A percentile compares a stretch with the other conserved stretches of the same genome.
Conservation (phyloP, 225 moss, liverwort and hornwort species). For the Marchantia polymorpha region DNA sequence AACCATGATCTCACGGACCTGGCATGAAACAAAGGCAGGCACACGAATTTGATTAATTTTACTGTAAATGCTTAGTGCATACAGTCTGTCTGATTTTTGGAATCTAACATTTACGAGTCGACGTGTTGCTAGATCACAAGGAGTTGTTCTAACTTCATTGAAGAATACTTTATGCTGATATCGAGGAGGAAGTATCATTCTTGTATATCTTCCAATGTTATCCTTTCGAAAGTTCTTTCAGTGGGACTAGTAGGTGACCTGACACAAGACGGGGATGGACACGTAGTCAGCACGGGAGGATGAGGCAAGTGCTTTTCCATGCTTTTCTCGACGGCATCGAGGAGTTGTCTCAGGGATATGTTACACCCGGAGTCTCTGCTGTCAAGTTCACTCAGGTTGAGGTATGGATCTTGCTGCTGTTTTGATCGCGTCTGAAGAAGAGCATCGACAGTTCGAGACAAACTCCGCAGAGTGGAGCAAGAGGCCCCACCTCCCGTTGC, state of each 20-base stretch:
- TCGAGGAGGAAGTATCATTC: not conserved
- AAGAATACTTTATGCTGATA: not conserved
- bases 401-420: not conserved
- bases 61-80: not conserved
- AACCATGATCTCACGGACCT: slow-evolving; percentile 3
- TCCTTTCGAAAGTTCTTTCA: not conserved
- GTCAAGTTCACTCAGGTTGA: not conserved
- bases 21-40: not conserved
- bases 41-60: not conserved
- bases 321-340: slow-evolving; percentile 35
- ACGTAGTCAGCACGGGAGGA: not conserved
- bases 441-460: slow-evolving; percentile 9
- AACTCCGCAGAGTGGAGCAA: slow-evolving; percentile 4
- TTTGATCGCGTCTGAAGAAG: slow-evolving; percentile 3
- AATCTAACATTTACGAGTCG: too few relatives aligned
- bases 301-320: slow-evolving; percentile 27
- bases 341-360: slow-evolving; percentile 25
- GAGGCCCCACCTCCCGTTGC: not conserved
- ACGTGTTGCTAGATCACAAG: too few relatives aligned
- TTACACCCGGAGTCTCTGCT: not conserved
- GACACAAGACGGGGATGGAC: not conserved
- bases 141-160: too few relatives aligned
- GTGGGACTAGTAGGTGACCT: not conserved
- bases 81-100: too few relatives aligned
- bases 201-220: not conserved